Percentiles rank a stretch among this genome's conserved stretches.
These are phyloP conservation scores for Stentor roeselii DNA, from an alignment of 73 alveolate species.

Conservation along the genomic window DNA sequence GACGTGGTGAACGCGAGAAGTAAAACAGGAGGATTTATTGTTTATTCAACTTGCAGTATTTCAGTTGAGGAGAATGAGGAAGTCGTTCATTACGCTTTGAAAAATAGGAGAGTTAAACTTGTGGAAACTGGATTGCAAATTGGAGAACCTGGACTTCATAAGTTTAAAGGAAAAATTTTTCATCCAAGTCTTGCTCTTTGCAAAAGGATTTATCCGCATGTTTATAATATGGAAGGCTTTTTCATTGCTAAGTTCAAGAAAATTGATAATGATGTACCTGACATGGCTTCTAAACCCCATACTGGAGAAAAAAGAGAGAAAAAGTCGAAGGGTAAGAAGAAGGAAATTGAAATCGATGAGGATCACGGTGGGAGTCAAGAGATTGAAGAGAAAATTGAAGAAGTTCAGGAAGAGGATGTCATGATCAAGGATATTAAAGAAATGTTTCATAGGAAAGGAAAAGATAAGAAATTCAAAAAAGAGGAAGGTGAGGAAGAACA, in stretches of 20 bases:
- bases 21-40: constrained; percentile 91
- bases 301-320: constrained; percentile 58
- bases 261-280: constrained; percentile 68
- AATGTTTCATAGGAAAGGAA: constrained; percentile 28
- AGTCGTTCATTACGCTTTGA: constrained; percentile 93
- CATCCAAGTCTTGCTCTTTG: constrained; percentile 41
- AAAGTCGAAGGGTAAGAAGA: constrained; percentile 45
- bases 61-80: constrained; percentile 99
- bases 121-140: constrained; percentile 94
- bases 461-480: constrained; percentile 44
- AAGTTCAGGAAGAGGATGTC: constrained; percentile 48
- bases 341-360: constrained; percentile 28
- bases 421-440: constrained; percentile 40
- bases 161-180: constrained; percentile 86
- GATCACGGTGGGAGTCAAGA: constrained; percentile 29
- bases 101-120: constrained; percentile 85
- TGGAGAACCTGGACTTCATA: constrained; percentile 92
- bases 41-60: constrained; percentile 97
- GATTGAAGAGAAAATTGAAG: constrained; percentile 27
- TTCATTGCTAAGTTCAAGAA: constrained; percentile 92
- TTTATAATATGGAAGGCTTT: constrained; percentile 97
- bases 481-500: constrained; percentile 54
- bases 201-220: constrained; percentile 94
- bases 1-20: constrained; percentile 94
- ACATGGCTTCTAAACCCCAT: constrained; percentile 26